A percentile compares a stretch with the other conserved stretches of the same genome.
These are phyloP conservation scores for Ambrosia trifida DNA, from an alignment of 129 eudicot species.

Conservation along the genomic window DNA sequence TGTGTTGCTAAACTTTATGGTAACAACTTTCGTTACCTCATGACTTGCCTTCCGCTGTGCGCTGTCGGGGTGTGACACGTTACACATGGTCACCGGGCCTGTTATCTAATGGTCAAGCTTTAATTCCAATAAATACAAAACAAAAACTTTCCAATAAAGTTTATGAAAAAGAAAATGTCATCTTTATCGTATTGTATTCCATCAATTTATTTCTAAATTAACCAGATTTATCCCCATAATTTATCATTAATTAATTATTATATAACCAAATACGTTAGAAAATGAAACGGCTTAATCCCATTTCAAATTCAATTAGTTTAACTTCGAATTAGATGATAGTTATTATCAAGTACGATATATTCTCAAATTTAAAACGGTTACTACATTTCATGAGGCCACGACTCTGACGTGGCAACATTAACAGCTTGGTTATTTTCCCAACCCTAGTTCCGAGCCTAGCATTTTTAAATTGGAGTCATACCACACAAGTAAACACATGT, in stretches of 20 bases:
- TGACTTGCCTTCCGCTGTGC: too few relatives aligned
- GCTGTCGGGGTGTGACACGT: too few relatives aligned
- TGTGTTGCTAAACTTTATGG: too few relatives aligned
- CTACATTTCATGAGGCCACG: constrained; percentile 8
- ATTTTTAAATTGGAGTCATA: constrained; percentile 23
- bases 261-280: not conserved
- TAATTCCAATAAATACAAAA: too few relatives aligned
- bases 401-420: constrained; percentile 31
- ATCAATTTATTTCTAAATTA: not conserved
- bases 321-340: constrained; percentile 2
- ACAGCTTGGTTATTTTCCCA: constrained; percentile 14
- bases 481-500: constrained; percentile 10
- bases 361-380: constrained; percentile 31
- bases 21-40: too few relatives aligned
- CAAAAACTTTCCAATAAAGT: too few relatives aligned
- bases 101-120: too few relatives aligned
- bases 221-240: not conserved
- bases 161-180: too few relatives aligned
- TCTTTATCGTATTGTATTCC: not conserved
- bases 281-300: constrained; percentile 27
- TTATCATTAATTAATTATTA: not conserved
- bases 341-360: constrained; percentile 32
- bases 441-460: constrained; percentile 22
- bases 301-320: not conserved
- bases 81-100: too few relatives aligned